Percentiles rank a stretch among this genome's conserved stretches.
These are phyloP conservation scores for Acacia crassicarpa DNA, from an alignment of 306 rosid genomes.

Conservation along the genomic window DNA sequence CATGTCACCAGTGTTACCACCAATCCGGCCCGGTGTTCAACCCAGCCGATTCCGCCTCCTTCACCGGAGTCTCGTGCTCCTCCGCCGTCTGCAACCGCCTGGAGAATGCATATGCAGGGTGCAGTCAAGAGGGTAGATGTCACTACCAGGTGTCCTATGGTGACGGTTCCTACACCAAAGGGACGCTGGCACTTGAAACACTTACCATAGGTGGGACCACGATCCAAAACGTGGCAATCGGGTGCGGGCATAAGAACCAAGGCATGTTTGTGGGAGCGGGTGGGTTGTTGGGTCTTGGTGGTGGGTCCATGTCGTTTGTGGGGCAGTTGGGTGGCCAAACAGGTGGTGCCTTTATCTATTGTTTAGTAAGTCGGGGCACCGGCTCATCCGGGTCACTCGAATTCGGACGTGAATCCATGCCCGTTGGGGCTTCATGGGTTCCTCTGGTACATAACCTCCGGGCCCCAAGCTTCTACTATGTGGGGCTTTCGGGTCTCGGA, in stretches of 20 bases:
- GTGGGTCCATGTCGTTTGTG: constrained; percentile 82
- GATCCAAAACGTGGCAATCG: constrained; percentile 71
- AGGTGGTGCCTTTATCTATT: constrained; percentile 71
- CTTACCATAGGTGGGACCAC: constrained; percentile 61
- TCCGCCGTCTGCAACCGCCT: constrained; percentile 67
- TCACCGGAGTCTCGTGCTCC: constrained; percentile 59
- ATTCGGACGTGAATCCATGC: constrained; percentile 80
- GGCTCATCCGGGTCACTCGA: constrained; percentile 58
- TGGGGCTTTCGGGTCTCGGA: constrained; percentile 75
- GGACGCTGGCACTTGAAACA: constrained; percentile 82
- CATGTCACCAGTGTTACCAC: constrained; percentile 73
- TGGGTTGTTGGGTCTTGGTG: constrained; percentile 82
- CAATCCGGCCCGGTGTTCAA: constrained; percentile 87
- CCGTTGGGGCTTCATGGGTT: constrained; percentile 81
- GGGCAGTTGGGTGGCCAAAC: constrained; percentile 86
- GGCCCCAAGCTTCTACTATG: constrained; percentile 75
- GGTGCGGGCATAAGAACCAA: constrained; percentile 82
- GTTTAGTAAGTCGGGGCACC: constrained; percentile 64
- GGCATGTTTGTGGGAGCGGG: constrained; percentile 95
- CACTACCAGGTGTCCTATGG: constrained; percentile 75
- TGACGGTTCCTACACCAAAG: constrained; percentile 84
- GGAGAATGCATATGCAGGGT: constrained; percentile 45
- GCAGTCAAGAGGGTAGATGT: constrained; percentile 60
- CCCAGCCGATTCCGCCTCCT: constrained; percentile 73
- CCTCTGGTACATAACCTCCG: constrained; percentile 64